Evolutionary conservation across 768 basidiomycete species (phyloP), one percentile per base, ranked within the genome.

Genomic region (Peribolospora baueri): DNA sequence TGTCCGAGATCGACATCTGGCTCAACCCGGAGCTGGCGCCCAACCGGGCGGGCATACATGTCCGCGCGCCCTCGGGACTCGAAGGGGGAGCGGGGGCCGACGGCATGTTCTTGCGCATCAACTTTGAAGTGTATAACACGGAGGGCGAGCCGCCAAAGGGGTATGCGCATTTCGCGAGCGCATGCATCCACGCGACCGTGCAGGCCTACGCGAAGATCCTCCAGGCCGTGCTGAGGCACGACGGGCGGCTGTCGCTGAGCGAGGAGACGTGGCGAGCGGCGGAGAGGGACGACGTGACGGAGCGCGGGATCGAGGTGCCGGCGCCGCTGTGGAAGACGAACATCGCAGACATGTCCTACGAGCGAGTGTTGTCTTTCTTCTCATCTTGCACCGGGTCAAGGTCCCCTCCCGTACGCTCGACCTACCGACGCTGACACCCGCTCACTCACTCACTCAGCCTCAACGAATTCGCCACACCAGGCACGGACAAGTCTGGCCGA

Each of bases 1-100:
- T 46, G 5, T 50, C 54, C 42, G 52, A 49, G n/a, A 41, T 59
- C 46, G 58, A 59, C 46, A 36, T 9, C 38, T 59, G 48, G 51
- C 36, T 25, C n/a, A 51, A 51, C 2, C 49, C 54, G 6, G 11
- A 10, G 8, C 53, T 58, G 58, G 7, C 42, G 6, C 41, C 14
- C 7, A 48, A 54, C 40, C 40, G 11, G 3, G 48, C 49, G 43
- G 46, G 46, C 14, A 25, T 58, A n/a, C n/a, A 37, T 25, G 9
- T 46, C 46, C 46, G 46, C 46, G 14, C 9, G 46, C 14, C 14
- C 46, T 9, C 9, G 10, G 14, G 10, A 14, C 9, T 46, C 46
- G 46, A 14, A 46, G 9, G 14, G 10, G 46, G 14, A 46, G 10
- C 10, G 46, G 10, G 14, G 46, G 14, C 10, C 2, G 46, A 46